Conservation (phyloP, 139 green algal genomes). For the Marvania coccoides region DNA sequence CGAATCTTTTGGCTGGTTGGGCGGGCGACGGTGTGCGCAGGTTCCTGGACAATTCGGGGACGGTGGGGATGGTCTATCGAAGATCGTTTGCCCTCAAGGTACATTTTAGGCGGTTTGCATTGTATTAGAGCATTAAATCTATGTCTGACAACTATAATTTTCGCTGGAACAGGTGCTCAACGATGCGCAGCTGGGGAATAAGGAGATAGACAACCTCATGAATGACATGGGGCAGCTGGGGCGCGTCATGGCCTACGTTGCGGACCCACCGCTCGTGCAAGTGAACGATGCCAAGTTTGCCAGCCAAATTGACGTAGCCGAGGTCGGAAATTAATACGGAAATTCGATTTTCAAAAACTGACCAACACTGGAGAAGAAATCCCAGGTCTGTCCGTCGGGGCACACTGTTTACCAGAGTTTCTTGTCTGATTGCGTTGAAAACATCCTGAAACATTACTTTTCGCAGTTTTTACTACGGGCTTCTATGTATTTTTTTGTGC, state of each 20-base stretch:
- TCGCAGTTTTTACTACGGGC: no score
- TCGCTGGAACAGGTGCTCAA: not conserved
- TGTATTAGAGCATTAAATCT: no score
- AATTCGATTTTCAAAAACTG: no score
- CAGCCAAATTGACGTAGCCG: not conserved
- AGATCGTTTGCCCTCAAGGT: not conserved
- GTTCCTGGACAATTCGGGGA: not conserved
- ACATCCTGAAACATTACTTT: no score
- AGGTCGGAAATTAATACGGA: no score
- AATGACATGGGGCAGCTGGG: not conserved
- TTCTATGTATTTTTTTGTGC: no score
- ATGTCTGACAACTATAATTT: no score
- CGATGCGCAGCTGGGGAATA: not conserved
- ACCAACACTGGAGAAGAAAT: no score
- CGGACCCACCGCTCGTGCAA: not conserved
- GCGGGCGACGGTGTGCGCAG: not conserved
- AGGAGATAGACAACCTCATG: not conserved
- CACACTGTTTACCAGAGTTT: no score
- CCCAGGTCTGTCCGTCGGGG: no score
- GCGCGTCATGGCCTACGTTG: not conserved
- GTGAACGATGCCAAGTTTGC: not conserved
- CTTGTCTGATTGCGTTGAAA: no score
- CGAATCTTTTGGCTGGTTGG: not conserved
- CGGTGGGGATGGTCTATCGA: not conserved
- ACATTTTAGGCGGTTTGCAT: no score